Evolutionary conservation across 2,329 filamentous ascomycete genomes (phyloP).

Genomic region (Penicillium sp.): DNA sequence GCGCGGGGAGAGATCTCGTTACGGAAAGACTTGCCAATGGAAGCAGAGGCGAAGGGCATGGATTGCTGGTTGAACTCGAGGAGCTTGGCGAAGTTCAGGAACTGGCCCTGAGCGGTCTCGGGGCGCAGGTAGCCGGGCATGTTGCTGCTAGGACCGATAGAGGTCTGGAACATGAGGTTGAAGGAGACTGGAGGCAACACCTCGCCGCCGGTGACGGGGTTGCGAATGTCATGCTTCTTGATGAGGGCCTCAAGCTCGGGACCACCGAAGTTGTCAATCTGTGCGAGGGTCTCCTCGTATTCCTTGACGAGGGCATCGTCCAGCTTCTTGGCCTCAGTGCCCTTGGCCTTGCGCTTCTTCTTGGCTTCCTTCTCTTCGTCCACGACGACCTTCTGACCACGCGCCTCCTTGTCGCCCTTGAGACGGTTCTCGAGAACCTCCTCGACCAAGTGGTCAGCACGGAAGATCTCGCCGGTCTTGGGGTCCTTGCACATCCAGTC

Average conservation of each 20-base stretch:
- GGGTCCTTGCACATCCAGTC: constrained; percentile 99
- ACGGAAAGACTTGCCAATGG: constrained; percentile 95
- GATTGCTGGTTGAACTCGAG: constrained; percentile 92
- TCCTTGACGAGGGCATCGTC: constrained; percentile 83
- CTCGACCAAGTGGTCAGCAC: constrained; percentile 95
- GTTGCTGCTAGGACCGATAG: constrained; percentile 90
- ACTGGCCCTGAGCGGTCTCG: constrained; percentile 97
- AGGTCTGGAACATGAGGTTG: constrained; percentile 98
- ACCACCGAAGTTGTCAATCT: constrained; percentile 94
- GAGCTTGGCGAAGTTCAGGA: constrained; percentile 94
- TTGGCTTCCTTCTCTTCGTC: constrained; percentile 79
- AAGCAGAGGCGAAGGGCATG: constrained; percentile 97
- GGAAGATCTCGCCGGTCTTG: constrained; percentile 93
- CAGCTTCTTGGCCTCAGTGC: constrained; percentile 76
- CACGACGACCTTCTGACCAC: constrained; percentile 68
- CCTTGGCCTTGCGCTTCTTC: constrained; percentile 84
- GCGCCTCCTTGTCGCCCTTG: constrained; percentile 89
- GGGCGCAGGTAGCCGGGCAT: constrained; percentile 82
- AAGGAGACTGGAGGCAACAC: constrained; percentile 83
- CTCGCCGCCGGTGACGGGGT: constrained; percentile 75
- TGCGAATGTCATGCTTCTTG: constrained; percentile 86
- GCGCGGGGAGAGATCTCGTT: constrained; percentile 96
- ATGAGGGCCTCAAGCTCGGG: constrained; percentile 84
- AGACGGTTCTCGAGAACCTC: constrained; percentile 84
- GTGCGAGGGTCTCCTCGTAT: constrained; percentile 87